phyloP scores from a whole-genome alignment of 2,329 filamentous ascomycete genomes.

The Neonectria magnoliae region DNA sequence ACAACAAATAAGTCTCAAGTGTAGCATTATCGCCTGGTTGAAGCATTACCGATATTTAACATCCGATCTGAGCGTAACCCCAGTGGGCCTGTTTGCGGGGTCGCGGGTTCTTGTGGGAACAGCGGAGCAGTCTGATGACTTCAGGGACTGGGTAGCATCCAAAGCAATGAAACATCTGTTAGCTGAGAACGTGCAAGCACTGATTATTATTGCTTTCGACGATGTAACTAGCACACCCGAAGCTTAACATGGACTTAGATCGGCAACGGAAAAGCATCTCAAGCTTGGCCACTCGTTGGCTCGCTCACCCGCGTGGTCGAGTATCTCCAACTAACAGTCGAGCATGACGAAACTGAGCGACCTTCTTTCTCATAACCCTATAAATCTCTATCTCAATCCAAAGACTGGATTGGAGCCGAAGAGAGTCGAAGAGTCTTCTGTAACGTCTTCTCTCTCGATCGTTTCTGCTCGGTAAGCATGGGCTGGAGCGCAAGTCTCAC shows the following conservation, averaged over 20 bases:
- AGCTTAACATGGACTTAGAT: slow-evolving; percentile 35
- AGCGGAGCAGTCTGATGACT: background rate
- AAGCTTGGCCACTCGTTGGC: slow-evolving; percentile 29
- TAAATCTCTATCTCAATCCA: slow-evolving; percentile 41
- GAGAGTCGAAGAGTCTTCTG: slow-evolving; percentile 51
- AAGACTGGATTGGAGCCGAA: slow-evolving; percentile 43
- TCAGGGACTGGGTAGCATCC: slow-evolving; percentile 23
- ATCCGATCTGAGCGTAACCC: background rate
- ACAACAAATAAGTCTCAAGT: too few relatives aligned
- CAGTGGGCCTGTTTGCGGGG: background rate
- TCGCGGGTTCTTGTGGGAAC: background rate
- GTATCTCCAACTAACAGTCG: slow-evolving; percentile 41
- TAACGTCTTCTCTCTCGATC: slow-evolving; percentile 50
- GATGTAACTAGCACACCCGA: slow-evolving; percentile 41
- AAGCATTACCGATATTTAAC: background rate
- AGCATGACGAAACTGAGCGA: slow-evolving; percentile 43
- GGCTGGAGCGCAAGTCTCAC: slow-evolving; percentile 52
- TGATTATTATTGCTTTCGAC: slow-evolving; percentile 50
- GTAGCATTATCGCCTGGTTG: background rate
- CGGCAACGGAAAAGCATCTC: slow-evolving; percentile 29
- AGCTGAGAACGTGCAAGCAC: slow-evolving; percentile 50
- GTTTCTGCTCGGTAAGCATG: slow-evolving; percentile 46
- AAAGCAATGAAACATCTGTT: slow-evolving; percentile 46
- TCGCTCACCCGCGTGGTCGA: slow-evolving; percentile 41
- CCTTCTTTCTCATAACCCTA: slow-evolving; percentile 40